Evolutionary conservation across 2,329 filamentous ascomycete species (phyloP), one percentile per base, ranked within the genome.

Genomic region (Scedosporium aurantiacum): DNA sequence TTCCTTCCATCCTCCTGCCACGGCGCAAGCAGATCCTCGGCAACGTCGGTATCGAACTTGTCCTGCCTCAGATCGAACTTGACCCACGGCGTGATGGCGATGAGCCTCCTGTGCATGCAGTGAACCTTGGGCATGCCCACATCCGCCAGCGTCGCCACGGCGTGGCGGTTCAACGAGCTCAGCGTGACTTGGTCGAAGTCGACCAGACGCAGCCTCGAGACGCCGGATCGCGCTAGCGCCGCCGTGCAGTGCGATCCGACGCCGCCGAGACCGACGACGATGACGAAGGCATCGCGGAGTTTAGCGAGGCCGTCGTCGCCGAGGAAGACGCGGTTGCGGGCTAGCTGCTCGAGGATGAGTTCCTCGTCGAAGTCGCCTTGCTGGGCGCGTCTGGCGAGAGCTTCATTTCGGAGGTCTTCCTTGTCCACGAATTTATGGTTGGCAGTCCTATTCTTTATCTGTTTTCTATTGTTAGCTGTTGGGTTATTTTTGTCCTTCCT

Each of bases 171-270:
- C 61, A 99, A 78, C 2, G 91, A 96, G 65, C 90, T 96, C 54
- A 99, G 79, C 0, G 92, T 96, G 40, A 99, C 93, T 79, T 99
- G 94, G 72, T 99, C 94, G 71, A 99, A 99, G 73, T 99, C 94
- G 66, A 99, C 85, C 43, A 99, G 82, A 1, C 94, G 87, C 61
- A 99, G 81, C 67, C 86, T 87, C n/a, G 88, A 87, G 52, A 96
- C 91, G 37, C 94, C 94, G 0, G 92, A 96, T 32, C 94, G 87
- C 4, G 91, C 88, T 32, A 99, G 84, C 3, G 94, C 87, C 1
- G 92, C 87, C 4, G 88, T 84, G 64, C 90, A 92, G 76, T 99
- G 95, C 5, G 91, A 97, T 55, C 94, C 94, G 4, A 99, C 94
- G 50, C 94, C 94, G 65, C 94, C 94, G 66, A 91, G 93, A 3